These are phyloP conservation scores for Bombardia bombarda DNA, from an alignment of 495 filamentous ascomycete species.

Conservation along the genomic window DNA sequence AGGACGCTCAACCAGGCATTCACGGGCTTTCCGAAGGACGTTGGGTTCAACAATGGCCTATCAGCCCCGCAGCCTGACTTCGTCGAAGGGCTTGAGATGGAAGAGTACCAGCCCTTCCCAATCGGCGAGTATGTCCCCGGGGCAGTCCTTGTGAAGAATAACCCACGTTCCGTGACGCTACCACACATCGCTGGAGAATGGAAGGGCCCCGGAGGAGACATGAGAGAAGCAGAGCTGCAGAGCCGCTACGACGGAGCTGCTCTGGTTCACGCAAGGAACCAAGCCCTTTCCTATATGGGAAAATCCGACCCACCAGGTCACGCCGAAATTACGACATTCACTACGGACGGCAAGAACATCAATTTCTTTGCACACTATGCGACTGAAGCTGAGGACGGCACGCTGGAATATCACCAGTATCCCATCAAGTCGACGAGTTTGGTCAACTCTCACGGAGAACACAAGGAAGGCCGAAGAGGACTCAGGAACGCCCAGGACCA, in stretches of 20 bases:
- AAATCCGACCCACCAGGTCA: not conserved
- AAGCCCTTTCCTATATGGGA: not conserved
- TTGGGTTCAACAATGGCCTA: constrained; percentile 16
- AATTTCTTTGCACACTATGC: not conserved
- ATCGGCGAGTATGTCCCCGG: constrained; percentile 12
- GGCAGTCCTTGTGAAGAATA: constrained; percentile 14
- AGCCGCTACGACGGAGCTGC: constrained; percentile 19
- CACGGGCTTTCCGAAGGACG: constrained; percentile 9
- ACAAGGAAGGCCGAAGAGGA: not conserved
- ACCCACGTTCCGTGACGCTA: constrained; percentile 13
- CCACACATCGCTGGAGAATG: constrained; percentile 22
- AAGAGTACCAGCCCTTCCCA: constrained; percentile 17
- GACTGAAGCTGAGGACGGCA: not conserved
- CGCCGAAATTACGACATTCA: not conserved
- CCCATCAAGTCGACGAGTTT: not conserved
- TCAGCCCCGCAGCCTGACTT: constrained; percentile 20
- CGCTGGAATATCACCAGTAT: not conserved
- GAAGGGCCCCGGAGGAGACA: constrained; percentile 13
- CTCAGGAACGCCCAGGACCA: constrained; percentile 10
- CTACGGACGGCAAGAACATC: not conserved
- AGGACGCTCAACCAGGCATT: not conserved
- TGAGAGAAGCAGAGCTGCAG: constrained; percentile 14
- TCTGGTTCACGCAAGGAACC: constrained; percentile 6
- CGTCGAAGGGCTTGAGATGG: constrained; percentile 1
- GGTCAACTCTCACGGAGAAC: not conserved